A percentile compares a stretch with the other conserved stretches of the same genome.
Conservation (phyloP, 176 grass and related monocot species). For the Saccharum officinarum region DNA sequence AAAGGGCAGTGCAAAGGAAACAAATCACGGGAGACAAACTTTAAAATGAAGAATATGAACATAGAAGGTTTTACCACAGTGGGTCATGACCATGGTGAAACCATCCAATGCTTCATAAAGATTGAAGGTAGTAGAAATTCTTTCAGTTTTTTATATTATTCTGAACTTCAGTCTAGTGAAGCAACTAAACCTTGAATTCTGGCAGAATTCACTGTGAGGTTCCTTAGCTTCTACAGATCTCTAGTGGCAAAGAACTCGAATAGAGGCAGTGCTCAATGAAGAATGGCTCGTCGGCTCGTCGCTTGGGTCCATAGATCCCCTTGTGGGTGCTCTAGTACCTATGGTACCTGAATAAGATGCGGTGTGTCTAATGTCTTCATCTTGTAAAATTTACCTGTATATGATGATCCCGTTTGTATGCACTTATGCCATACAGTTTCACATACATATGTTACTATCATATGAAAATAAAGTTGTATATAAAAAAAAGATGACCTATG, state of each 20-base stretch:
- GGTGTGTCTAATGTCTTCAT: not conserved
- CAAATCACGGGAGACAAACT: constrained; percentile 3
- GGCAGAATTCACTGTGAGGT: constrained; percentile 76
- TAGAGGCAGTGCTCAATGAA: constrained; percentile 21
- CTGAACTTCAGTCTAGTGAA: not conserved
- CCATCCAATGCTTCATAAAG: constrained; percentile 57
- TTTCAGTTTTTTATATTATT: not conserved
- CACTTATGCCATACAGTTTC: not conserved
- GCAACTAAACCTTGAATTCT: constrained; percentile 2
- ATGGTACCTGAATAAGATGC: constrained; percentile 19
- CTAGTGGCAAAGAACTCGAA: constrained; percentile 39
- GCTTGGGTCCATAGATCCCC: not conserved
- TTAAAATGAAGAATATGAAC: not conserved
- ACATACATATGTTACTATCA: not conserved
- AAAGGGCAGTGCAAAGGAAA: constrained; percentile 1
- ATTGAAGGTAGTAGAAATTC: constrained; percentile 54
- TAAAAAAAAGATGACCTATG: not conserved
- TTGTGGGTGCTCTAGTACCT: not conserved
- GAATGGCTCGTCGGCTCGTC: not conserved
- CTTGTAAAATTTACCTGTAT: constrained; percentile 1
- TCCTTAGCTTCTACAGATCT: constrained; percentile 68
- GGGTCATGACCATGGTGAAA: constrained; percentile 28
- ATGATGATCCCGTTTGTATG: constrained; percentile 5
- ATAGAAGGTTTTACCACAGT: constrained; percentile 37
- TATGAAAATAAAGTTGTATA: not conserved